Evolutionary conservation across 2,329 filamentous ascomycete genomes (phyloP), one percentile per base, ranked within the genome.

Genomic region (Talaromyces sp.): DNA sequence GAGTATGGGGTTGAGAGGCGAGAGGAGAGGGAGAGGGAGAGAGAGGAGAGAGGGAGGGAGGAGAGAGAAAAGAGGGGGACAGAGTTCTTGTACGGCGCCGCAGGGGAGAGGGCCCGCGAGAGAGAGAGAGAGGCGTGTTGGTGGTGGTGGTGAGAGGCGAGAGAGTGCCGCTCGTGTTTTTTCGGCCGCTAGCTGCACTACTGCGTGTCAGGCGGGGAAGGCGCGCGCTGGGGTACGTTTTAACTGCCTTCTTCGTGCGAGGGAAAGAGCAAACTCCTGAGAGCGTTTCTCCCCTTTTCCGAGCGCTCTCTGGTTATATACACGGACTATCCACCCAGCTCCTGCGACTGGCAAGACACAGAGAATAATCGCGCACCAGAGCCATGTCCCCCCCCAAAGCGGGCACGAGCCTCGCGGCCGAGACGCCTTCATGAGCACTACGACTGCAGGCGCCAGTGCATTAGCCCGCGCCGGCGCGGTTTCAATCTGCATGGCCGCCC

Each of bases 121-220:
- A n/a, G 27, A 31, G 34, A 40, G 33, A 30, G 23, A 18, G n/a
- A 33, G 55, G 12, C 16, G 53, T 36, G 33, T 10, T 36, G 58
- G 28, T 16, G 31, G 53, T 36, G 33, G 33, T 36, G 58, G 28
- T 16, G 34, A 42, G 36, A 4, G 40, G 18, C 7, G 34, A 18
- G 18, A 18, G 34, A 18, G 33, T 16, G 36, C 10, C 16, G 54
- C 44, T 47, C 44, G 44, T 47, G 44, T 47, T 47, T 47, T 18
- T 4, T 47, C 44, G 44, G 44, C 44, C 44, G 23, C 44, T 27
- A 40, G 54, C n/a, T 36, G 31, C 54, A 56, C 31, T 56, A 56
- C 54, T 36, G 54, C 54, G 54, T 56, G 54, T 56, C 54, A 42
- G 54, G 54, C 54, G 54, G 54, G 54, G 54, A 56, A 56, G 30